Evolutionary conservation across 129 eudicot genomes (phyloP).

Genomic region (Helianthus tuberosus): DNA sequence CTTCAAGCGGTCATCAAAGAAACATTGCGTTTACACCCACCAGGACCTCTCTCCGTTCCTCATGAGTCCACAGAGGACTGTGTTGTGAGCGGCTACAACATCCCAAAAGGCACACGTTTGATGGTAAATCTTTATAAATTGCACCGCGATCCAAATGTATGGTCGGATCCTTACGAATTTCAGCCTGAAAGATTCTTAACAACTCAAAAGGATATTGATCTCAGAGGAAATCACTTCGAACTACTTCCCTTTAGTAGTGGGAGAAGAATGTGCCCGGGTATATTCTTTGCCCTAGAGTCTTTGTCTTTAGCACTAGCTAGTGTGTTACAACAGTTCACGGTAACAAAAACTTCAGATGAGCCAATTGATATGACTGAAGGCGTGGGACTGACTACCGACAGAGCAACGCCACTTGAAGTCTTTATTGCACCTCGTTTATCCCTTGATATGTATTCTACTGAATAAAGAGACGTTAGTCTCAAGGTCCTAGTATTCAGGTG

Average conservation of each 20-base stretch:
- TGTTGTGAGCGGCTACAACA: background rate
- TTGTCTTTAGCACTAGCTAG: background rate
- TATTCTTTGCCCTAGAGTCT: background rate
- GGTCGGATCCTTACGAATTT: background rate
- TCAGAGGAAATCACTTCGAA: background rate
- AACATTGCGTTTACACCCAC: background rate
- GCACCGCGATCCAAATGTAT: background rate
- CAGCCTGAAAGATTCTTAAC: too few relatives aligned
- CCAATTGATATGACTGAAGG: conserved; percentile 10
- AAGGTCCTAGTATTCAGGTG: too few relatives aligned
- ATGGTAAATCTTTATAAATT: background rate
- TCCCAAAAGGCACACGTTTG: background rate
- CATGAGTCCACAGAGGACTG: background rate
- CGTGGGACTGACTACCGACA: background rate
- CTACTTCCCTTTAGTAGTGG: conserved; percentile 1
- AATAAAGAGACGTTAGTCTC: too few relatives aligned
- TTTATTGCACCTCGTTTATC: background rate
- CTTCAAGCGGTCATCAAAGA: too few relatives aligned
- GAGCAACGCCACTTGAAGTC: conserved; percentile 13
- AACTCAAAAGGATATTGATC: background rate
- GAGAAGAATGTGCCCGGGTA: conserved; percentile 1
- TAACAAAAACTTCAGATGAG: background rate
- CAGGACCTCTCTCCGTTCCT: background rate
- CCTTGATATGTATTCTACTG: background rate
- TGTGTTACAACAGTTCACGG: background rate